Percentiles rank a stretch among this genome's conserved stretches.
Evolutionary conservation across 2,329 filamentous ascomycete species (phyloP).

Genomic region (Amesomyces nigricolor): DNA sequence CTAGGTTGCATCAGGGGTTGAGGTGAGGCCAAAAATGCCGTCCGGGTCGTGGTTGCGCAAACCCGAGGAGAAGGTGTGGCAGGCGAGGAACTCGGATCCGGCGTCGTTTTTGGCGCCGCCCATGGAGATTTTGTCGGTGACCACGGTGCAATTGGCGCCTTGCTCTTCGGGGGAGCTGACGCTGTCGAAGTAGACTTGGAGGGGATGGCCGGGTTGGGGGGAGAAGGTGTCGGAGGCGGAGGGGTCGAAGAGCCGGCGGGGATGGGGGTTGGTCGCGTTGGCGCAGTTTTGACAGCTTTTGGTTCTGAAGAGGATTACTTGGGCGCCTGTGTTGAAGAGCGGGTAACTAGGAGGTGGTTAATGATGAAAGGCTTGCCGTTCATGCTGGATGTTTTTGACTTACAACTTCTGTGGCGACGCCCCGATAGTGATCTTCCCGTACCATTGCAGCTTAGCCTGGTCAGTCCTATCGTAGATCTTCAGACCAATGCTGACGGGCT

Average conservation of each 20-base stretch:
- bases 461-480: not conserved
- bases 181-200: conserved; percentile 23
- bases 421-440: conserved; percentile 21
- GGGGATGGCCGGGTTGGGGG: conserved; percentile 18
- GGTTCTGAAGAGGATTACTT: conserved; percentile 28
- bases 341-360: conserved; percentile 25
- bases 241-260: conserved; percentile 26
- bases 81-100: conserved; percentile 27
- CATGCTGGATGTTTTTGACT: conserved; percentile 7
- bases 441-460: conserved; percentile 17
- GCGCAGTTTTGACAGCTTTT: conserved; percentile 30
- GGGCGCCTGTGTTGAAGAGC: conserved; percentile 31
- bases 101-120: conserved; percentile 11
- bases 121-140: conserved; percentile 30
- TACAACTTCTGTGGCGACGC: conserved; percentile 28
- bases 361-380: not conserved
- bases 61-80: conserved; percentile 28
- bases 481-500: conserved; percentile 12
- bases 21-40: conserved; percentile 32
- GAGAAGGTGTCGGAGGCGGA: conserved; percentile 29
- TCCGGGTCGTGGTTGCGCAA: conserved; percentile 29
- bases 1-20: conserved; percentile 13
- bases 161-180: conserved; percentile 25
- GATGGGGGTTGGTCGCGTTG: conserved; percentile 2
- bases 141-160: conserved; percentile 25